These are phyloP conservation scores for Dichotomocladium elegans DNA, from an alignment of 371 early-diverging fungal species.

Conservation along the genomic window DNA sequence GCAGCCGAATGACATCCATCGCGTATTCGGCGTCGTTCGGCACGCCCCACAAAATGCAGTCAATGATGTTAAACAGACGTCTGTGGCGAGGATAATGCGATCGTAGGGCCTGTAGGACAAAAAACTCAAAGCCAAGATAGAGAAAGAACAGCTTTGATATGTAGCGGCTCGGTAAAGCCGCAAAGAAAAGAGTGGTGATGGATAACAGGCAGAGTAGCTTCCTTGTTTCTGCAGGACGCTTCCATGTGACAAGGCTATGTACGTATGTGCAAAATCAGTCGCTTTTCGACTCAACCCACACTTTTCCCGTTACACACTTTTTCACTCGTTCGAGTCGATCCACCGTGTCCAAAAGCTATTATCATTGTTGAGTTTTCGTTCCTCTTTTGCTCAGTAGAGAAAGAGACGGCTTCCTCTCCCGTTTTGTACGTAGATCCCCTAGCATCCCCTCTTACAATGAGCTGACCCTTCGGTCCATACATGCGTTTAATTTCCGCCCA, in stretches of 20 bases:
- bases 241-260: constrained; percentile 35
- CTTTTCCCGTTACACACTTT: constrained; percentile 18
- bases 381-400: not conserved
- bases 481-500: constrained; percentile 20
- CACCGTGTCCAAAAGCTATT: constrained; percentile 26
- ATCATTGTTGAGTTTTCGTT: not conserved
- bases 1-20: constrained; percentile 34
- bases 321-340: constrained; percentile 35
- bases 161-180: constrained; percentile 18
- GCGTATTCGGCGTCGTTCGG: constrained; percentile 48
- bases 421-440: too few species aligned
- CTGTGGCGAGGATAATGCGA: constrained; percentile 41
- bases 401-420: not conserved
- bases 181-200: constrained; percentile 3
- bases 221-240: constrained; percentile 32
- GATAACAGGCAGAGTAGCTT: constrained; percentile 11
- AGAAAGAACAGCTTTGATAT: constrained; percentile 19
- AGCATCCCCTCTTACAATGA: constrained; percentile 19
- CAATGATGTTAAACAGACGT: constrained; percentile 38
- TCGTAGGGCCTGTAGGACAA: constrained; percentile 36
- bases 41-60: constrained; percentile 41
- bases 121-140: constrained; percentile 39
- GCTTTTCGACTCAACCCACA: not conserved
- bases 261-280: not conserved
- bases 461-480: constrained; percentile 31